A percentile compares a stretch with the other conserved stretches of the same genome.
Evolutionary conservation across 148 eudicot species (phyloP).

Genomic region (Cornus florida): DNA sequence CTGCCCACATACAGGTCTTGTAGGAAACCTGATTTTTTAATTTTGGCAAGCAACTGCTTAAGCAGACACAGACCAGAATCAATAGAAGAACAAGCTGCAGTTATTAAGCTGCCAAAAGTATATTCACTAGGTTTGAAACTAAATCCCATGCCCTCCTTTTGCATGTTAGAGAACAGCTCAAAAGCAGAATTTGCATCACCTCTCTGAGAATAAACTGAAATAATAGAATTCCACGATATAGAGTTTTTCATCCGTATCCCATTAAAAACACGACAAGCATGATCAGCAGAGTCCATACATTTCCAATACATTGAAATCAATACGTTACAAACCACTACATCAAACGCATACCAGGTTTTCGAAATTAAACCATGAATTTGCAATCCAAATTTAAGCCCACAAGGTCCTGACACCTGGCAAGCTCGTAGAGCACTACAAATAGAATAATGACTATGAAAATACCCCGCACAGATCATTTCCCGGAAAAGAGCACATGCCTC

Average conservation of each 20-base stretch:
- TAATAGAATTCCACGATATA: constrained; percentile 76
- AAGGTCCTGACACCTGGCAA: constrained; percentile 52
- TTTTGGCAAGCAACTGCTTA: constrained; percentile 55
- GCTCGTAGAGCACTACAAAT: constrained; percentile 70
- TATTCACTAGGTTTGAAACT: constrained; percentile 54
- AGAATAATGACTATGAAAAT: constrained; percentile 53
- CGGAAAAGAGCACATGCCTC: constrained; percentile 49
- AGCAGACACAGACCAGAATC: constrained; percentile 40
- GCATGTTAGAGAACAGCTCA: constrained; percentile 59
- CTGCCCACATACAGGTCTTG: constrained; percentile 77
- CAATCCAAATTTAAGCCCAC: constrained; percentile 44
- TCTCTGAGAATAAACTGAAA: constrained; percentile 65
- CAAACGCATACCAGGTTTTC: constrained; percentile 43
- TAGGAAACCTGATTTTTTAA: constrained; percentile 51
- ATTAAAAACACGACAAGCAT: constrained; percentile 53
- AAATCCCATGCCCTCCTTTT: constrained; percentile 33
- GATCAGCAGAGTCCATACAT: constrained; percentile 36
- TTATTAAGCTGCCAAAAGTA: constrained; percentile 67
- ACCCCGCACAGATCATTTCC: constrained; percentile 48
- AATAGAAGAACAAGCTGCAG: constrained; percentile 43
- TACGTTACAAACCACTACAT: constrained; percentile 61
- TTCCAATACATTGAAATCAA: constrained; percentile 77
- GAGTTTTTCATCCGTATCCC: constrained; percentile 43
- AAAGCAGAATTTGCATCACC: constrained; percentile 50
- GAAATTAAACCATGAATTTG: constrained; percentile 73